Base-by-base conservation (phyloP, 2,329 filamentous ascomycete genomes). In the Magnaporthiopsis rhizophila region DNA sequence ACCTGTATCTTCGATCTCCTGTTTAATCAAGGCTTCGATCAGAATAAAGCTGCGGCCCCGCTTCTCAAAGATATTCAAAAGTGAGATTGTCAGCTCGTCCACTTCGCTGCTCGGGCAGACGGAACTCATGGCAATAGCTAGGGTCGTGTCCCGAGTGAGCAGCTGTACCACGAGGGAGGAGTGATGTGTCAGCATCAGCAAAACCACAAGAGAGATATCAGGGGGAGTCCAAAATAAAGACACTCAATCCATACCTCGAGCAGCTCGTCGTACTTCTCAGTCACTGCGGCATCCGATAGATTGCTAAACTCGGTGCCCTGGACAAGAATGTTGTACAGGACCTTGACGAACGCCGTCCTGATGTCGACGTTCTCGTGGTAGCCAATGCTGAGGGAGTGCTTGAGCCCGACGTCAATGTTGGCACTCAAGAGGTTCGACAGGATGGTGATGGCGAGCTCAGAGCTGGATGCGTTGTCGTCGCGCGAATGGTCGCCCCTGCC, bases 221-320 rank as follows among this genome's bases (percentile, higher is more conserved):
- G 26, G 26, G 12, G 13, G 34, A 61, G n/a, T 12, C 32, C 63
- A 67, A 65, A 72, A 9, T 26, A 11, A 7, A 6, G 30, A 21
- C 6, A 12, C 13, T 2, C 26, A 15, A 28, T 28, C 72, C 72
- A 71, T 69, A 84, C 83, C 71, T 87, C 80, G 61, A 89, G 76
- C 26, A 90, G 75, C 68, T 87, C 83, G 67, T 89, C 83, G 67
- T 90, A 89, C 70, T 88, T 89, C 71, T 89, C 86, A 68, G 82
- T 88, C 18, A 89, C 85, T 21, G 86, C 86, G 15, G 83, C 82
- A 72, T 90, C 87, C 1, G 86, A 88, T 36, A 90, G 73, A 64
- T 86, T 88, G 70, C 83, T 89, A 70, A 90, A 89, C 71, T 90
- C 87, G 0, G 87, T 89, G 50, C 87, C 87, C 71, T 89, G 87